phyloP scores from a whole-genome alignment of 345 rosid genomes.

The Turritis glabra region DNA sequence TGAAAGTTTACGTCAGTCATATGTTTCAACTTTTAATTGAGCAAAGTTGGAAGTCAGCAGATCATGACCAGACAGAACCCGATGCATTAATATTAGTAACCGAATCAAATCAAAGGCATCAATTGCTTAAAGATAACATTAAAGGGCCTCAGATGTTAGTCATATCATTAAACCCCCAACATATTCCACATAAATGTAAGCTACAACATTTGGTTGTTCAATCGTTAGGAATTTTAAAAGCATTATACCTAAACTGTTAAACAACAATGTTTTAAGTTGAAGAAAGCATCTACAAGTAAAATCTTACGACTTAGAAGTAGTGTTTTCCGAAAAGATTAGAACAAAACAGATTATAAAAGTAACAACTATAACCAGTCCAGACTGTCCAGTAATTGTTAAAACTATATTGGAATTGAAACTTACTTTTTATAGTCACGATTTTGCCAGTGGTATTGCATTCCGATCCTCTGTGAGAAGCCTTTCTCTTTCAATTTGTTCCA shows the following conservation, averaged over 20 bases:
- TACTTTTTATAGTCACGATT: slow-evolving; percentile 81
- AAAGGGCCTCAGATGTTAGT: not conserved
- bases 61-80: not conserved
- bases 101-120: not conserved
- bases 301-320: not conserved
- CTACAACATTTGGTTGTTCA: not conserved
- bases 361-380: not conserved
- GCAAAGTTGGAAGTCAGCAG: not conserved
- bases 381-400: not conserved
- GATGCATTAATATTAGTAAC: not conserved
- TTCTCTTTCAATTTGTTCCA: slow-evolving; percentile 65
- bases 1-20: slow-evolving; percentile 17
- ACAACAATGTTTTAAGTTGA: not conserved
- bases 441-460: slow-evolving; percentile 97
- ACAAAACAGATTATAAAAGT: not conserved
- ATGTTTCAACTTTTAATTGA: not conserved
- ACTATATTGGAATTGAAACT: not conserved
- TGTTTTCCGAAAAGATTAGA: not conserved
- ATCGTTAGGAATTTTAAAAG: not conserved
- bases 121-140: not conserved
- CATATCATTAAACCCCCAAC: not conserved
- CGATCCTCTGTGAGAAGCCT: slow-evolving; percentile 83
- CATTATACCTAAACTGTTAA: not conserved
- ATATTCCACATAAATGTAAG: not conserved
- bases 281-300: slow-evolving; percentile 4